A percentile compares a stretch with the other conserved stretches of the same genome.
These are phyloP conservation scores for Alternaria ethzedia DNA, from an alignment of 2,329 filamentous ascomycete species.

Conservation along the genomic window DNA sequence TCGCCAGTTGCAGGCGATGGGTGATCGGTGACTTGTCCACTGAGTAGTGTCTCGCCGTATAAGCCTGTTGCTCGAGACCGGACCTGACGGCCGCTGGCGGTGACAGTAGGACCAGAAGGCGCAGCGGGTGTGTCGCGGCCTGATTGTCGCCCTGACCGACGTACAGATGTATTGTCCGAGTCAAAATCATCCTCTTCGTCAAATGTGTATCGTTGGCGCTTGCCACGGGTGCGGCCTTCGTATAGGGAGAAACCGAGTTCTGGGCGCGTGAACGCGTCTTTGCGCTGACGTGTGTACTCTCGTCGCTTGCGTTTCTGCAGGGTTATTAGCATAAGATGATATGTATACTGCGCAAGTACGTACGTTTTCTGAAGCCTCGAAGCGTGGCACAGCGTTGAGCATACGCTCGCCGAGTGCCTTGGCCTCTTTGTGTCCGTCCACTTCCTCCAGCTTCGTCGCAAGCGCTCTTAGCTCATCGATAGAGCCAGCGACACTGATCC, in stretches of 20 bases:
- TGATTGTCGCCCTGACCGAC: slow-evolving; percentile 70
- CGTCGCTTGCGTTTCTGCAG: slow-evolving; percentile 87
- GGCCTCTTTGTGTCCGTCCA: slow-evolving; percentile 82
- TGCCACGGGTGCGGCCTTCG: slow-evolving; percentile 93
- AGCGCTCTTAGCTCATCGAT: slow-evolving; percentile 84
- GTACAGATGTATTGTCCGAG: slow-evolving; percentile 71
- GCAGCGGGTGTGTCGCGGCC: slow-evolving; percentile 76
- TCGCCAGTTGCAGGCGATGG: slow-evolving; percentile 53
- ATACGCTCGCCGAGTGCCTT: slow-evolving; percentile 81
- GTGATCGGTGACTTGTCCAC: slow-evolving; percentile 55
- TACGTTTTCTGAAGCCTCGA: slow-evolving; percentile 92
- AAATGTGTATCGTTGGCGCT: slow-evolving; percentile 95
- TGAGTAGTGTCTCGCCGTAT: slow-evolving; percentile 68
- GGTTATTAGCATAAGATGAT: slow-evolving; percentile 17
- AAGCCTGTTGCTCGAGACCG: slow-evolving; percentile 66
- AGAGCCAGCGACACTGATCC: slow-evolving; percentile 90
- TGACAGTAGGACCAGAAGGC: slow-evolving; percentile 68
- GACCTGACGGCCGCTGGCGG: slow-evolving; percentile 87
- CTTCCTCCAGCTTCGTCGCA: slow-evolving; percentile 75
- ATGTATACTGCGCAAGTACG: not conserved
- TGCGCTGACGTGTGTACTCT: slow-evolving; percentile 86
- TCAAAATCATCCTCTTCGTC: slow-evolving; percentile 86
- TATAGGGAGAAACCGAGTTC: slow-evolving; percentile 92
- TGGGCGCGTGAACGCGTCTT: slow-evolving; percentile 84
- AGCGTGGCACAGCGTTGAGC: slow-evolving; percentile 78